Conservation (phyloP, 345 rosid genomes). For the Linum lewisii region DNA sequence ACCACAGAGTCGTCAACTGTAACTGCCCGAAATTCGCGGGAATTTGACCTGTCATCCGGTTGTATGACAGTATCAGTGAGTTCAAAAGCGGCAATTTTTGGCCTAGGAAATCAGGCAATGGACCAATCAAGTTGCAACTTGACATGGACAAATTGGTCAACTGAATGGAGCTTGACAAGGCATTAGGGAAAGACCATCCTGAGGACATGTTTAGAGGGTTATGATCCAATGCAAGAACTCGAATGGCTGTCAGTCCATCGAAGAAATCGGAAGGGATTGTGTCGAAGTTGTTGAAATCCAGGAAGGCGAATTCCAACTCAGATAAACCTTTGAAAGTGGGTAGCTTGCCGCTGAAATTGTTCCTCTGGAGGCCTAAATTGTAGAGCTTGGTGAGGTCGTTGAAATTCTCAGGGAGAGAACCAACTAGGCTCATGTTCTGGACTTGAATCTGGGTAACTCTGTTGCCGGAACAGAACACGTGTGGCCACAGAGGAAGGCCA, state of each 20-base stretch:
- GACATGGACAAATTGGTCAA: constrained; percentile 28
- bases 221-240: constrained; percentile 37
- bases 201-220: constrained; percentile 29
- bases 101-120: constrained; percentile 35
- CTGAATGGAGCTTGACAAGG: constrained; percentile 24
- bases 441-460: constrained; percentile 44
- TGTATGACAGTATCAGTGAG: constrained; percentile 29
- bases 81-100: constrained; percentile 25
- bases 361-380: constrained; percentile 45
- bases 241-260: constrained; percentile 28
- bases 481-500: constrained; percentile 46
- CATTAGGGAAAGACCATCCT: constrained; percentile 37
- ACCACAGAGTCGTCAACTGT: constrained; percentile 28
- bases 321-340: constrained; percentile 38
- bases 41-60: constrained; percentile 33
- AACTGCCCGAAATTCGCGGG: constrained; percentile 33
- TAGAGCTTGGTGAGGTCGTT: constrained; percentile 33
- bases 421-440: constrained; percentile 32
- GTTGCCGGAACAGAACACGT: constrained; percentile 34
- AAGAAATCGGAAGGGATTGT: constrained; percentile 39
- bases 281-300: constrained; percentile 37
- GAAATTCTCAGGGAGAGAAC: constrained; percentile 31
- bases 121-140: constrained; percentile 31
- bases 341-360: constrained; percentile 29
- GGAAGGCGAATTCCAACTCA: constrained; percentile 30